Evolutionary conservation across 345 rosid genomes (phyloP).

Genomic region (Brassica cretica): DNA sequence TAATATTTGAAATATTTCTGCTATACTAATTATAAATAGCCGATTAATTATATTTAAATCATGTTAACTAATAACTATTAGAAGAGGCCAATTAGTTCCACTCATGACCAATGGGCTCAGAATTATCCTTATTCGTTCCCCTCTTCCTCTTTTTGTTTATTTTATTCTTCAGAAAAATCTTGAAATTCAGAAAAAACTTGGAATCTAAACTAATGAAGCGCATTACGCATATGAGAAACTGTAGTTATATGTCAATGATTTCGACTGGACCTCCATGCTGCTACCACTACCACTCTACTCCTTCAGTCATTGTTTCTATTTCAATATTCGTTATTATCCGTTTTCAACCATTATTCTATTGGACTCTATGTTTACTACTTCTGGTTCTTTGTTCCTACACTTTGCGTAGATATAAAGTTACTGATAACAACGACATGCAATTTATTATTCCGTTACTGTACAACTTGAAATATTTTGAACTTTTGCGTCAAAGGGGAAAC

Average conservation of each 20-base stretch:
- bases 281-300: not conserved
- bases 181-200: not conserved
- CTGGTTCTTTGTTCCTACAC: conserved; percentile 13
- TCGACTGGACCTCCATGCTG: conserved; percentile 7
- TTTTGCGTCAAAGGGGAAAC: not conserved
- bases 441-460: conserved; percentile 15
- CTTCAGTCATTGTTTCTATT: not conserved
- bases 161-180: conserved; percentile 7
- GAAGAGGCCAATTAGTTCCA: not conserved
- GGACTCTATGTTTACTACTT: not conserved
- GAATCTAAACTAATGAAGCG: conserved; percentile 4
- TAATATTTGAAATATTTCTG: not conserved
- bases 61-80: no score
- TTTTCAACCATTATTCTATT: not conserved
- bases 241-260: conserved; percentile 3
- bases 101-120: conserved; percentile 26
- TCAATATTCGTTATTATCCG: conserved; percentile 25
- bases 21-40: not conserved
- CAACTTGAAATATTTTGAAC: conserved; percentile 6
- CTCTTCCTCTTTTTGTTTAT: not conserved
- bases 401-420: conserved; percentile 31
- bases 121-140: conserved; percentile 26
- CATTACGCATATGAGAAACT: conserved; percentile 1
- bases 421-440: conserved; percentile 24
- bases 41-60: not conserved